Conservation (phyloP, 225 moss, liverwort and hornwort species). For the Physcomitrium patens region DNA sequence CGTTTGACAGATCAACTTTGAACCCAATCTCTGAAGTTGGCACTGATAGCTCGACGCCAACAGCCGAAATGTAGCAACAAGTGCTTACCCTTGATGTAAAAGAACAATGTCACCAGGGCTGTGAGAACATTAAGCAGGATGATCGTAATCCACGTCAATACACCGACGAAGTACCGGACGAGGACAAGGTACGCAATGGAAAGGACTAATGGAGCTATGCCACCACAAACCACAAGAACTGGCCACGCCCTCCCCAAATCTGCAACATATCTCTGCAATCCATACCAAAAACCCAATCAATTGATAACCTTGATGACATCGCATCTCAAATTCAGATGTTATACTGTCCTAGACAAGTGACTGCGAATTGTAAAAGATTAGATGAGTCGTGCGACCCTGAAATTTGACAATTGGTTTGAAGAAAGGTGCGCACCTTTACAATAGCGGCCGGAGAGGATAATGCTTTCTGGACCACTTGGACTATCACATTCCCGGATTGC, state of each 20-base stretch:
- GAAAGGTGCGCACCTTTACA: conserved; percentile 51
- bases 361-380: no score
- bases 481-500: conserved; percentile 74
- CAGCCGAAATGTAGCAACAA: background rate
- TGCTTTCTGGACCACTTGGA: conserved; percentile 77
- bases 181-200: conserved; percentile 72
- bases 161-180: conserved; percentile 83
- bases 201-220: conserved; percentile 74
- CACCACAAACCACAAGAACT: conserved; percentile 88
- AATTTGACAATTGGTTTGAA: background rate
- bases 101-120: conserved; percentile 74
- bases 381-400: no score
- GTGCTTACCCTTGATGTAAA: conserved; percentile 82
- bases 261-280: conserved; percentile 87
- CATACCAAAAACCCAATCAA: background rate
- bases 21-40: no score
- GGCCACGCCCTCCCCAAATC: conserved; percentile 95
- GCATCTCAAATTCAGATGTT: no score
- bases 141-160: conserved; percentile 77
- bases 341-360: no score
- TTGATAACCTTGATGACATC: no score
- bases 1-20: no score
- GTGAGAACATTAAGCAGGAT: conserved; percentile 68
- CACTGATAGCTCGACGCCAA: background rate
- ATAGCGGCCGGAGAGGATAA: conserved; percentile 63